Conservation (phyloP, 441 rosid genomes). For the Isatis lusitanica region DNA sequence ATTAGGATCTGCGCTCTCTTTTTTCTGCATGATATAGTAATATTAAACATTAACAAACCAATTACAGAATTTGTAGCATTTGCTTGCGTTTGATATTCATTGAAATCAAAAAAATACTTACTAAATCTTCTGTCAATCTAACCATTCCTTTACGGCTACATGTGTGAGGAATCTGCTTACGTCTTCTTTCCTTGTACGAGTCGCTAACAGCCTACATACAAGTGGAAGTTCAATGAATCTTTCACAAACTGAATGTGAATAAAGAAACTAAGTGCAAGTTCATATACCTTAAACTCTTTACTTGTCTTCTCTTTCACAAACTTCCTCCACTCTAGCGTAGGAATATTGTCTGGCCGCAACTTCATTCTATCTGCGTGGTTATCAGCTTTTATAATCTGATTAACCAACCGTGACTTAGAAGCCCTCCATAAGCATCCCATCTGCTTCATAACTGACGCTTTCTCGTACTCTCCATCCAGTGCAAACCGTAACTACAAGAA, state of each 20-base stretch:
- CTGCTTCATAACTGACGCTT: not conserved
- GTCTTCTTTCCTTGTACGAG: not conserved
- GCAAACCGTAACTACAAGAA: not conserved
- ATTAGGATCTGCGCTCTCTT: too few species aligned
- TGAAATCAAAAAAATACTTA: too few species aligned
- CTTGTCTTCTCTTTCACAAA: not conserved
- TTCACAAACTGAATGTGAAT: too few species aligned
- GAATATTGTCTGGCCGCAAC: not conserved
- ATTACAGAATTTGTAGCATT: too few species aligned
- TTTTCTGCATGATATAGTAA: too few species aligned
- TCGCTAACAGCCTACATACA: not conserved
- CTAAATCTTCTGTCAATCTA: not conserved
- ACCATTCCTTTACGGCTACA: conserved; percentile 7
- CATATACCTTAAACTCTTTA: not conserved
- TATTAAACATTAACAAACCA: too few species aligned
- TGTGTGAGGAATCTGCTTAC: not conserved
- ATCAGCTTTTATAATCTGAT: not conserved
- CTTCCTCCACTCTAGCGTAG: not conserved
- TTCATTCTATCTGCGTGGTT: not conserved
- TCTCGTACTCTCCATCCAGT: not conserved
- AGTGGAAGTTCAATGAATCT: too few species aligned
- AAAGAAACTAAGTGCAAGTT: not conserved
- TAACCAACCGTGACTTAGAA: not conserved
- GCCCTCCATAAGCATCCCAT: not conserved
- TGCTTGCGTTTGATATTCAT: too few species aligned